Percentiles rank a stretch among this genome's conserved stretches.
phyloP scores from a whole-genome alignment of 208 protist species.

The Leishmania braziliensis region DNA sequence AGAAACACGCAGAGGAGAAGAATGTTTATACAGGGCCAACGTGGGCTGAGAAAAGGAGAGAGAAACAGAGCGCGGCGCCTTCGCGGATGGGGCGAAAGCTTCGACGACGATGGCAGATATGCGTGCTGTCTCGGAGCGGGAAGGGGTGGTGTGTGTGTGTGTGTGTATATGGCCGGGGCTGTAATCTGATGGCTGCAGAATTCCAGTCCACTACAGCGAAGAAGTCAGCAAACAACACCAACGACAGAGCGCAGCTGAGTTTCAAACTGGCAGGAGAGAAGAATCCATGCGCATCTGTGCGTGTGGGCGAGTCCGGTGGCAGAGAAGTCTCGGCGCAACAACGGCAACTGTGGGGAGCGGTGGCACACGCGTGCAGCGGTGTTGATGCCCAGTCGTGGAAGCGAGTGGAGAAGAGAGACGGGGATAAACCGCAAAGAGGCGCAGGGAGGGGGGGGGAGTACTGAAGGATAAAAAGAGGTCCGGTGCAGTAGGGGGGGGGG shows the following conservation, averaged over 20 bases:
- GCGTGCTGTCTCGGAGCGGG: background rate
- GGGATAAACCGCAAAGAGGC: background rate
- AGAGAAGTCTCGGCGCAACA: background rate
- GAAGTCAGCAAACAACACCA: background rate
- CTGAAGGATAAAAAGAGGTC: background rate
- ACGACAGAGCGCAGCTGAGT: background rate
- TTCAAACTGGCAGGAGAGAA: background rate
- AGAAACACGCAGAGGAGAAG: background rate
- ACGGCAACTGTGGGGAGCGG: background rate
- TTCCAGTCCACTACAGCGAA: background rate
- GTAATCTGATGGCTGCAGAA: background rate
- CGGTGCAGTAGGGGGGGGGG: background rate
- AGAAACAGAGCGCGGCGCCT: background rate
- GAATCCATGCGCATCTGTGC: background rate
- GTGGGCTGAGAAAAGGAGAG: background rate
- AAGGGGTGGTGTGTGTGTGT: background rate
- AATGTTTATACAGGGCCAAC: background rate
- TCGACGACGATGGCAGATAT: too few species aligned
- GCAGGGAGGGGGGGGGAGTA: background rate
- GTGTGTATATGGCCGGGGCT: background rate
- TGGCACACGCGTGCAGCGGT: background rate
- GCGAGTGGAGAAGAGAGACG: background rate
- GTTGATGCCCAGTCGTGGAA: too few species aligned
- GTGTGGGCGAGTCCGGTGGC: background rate
- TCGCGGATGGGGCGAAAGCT: too few species aligned